Base-by-base conservation (phyloP, 2,329 filamentous ascomycete genomes). In the Aspergillus ruber region DNA sequence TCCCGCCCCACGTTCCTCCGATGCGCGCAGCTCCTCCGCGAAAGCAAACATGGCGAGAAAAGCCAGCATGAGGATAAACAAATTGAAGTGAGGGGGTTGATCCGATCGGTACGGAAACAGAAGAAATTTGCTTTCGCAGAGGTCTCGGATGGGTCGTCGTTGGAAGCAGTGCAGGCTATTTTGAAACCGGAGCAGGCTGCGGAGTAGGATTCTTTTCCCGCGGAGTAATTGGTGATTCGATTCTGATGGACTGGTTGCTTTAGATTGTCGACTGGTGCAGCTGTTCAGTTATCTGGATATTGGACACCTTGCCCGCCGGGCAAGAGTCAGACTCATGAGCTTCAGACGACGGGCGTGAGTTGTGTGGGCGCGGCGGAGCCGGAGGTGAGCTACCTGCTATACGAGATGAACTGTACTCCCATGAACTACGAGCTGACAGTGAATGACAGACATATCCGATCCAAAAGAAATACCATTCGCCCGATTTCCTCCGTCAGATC, bases 391-490 rank as follows among this genome's bases (percentile, higher is more conserved):
- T 35, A 35, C 4, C 71, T 61, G 41, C 40, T 18, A 7, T 12
- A 20, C 18, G 10, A 15, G 18, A 25, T 15, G 10, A 12, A n/a
- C n/a, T n/a, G n/a, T n/a, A n/a, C n/a, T n/a, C n/a, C n/a, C n/a
- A n/a, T n/a, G 9, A n/a, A 39, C 33, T n/a, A 41, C 7, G 10
- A 39, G 35, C 51, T 59, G 18, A 60, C 48, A n/a, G 23, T 18
- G 17, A 42, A 15, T 29, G 20, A 13, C 61, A 97, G 87, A 87
- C 84, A 53, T 95, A 88, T 64, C 93, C 93, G 3, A 82, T 98
- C 20, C 93, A 98, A 70, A 95, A 95, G 70, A 97, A 97, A 71
- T 95, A 93, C 59, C 90, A 96, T 59, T 88, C 85, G 4, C 76
- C 86, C 44, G 91, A 97, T 64, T 97, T 86, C 66, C 80, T 98